Evolutionary conservation across 2,329 filamentous ascomycete species (phyloP).

Genomic region (Colletotrichum sp.): DNA sequence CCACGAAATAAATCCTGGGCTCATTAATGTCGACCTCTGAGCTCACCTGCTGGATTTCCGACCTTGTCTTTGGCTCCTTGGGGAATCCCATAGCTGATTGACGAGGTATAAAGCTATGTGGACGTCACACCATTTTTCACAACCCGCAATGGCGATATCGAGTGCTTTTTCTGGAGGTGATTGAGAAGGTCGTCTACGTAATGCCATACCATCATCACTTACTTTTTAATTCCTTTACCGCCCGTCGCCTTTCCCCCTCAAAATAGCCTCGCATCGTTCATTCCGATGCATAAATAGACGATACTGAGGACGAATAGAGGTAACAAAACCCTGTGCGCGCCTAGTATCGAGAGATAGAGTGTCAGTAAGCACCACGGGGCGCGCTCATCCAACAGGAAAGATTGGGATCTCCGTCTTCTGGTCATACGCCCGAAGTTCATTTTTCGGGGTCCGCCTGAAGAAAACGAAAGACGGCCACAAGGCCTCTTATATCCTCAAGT

Average conservation of each 20-base stretch:
- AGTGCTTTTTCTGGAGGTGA: background rate
- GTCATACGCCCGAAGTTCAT: too few relatives aligned
- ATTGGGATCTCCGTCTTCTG: background rate
- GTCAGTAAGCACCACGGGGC: background rate
- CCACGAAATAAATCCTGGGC: background rate
- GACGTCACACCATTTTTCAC: background rate
- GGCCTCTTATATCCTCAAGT: background rate
- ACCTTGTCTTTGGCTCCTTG: background rate
- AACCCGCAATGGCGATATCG: background rate
- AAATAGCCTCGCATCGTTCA: fast-evolving
- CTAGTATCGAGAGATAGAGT: background rate
- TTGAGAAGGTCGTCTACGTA: fast-evolving
- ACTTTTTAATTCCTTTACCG: fast-evolving
- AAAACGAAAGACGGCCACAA: background rate
- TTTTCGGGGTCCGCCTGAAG: too few relatives aligned
- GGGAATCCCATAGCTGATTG: background rate
- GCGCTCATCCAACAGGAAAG: background rate
- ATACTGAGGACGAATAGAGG: background rate
- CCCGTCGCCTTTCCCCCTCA: background rate
- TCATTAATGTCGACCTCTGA: background rate
- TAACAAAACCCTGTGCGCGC: too few relatives aligned
- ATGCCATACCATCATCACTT: background rate
- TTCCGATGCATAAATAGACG: background rate
- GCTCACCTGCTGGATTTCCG: background rate
- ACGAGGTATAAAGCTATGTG: fast-evolving